These are phyloP conservation scores for Tolypocladium capitatum DNA, from an alignment of 2,329 filamentous ascomycete species.

Conservation along the genomic window DNA sequence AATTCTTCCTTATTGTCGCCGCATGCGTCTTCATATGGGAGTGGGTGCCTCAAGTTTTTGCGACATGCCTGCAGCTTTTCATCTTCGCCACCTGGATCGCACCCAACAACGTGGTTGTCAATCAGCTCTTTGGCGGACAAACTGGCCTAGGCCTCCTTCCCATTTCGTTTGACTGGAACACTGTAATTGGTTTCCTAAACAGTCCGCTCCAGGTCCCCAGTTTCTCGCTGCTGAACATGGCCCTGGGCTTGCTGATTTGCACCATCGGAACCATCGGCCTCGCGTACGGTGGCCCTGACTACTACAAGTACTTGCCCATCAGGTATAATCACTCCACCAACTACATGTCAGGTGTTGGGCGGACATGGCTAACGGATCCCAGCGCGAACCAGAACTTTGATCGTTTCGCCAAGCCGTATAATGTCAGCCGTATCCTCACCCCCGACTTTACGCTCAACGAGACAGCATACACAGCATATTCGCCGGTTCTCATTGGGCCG, in stretches of 20 bases:
- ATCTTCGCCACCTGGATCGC: conserved; percentile 49
- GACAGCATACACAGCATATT: conserved; percentile 44
- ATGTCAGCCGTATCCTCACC: conserved; percentile 41
- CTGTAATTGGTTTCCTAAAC: conserved; percentile 40
- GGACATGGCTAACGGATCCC: conserved; percentile 12
- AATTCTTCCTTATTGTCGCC: conserved; percentile 41
- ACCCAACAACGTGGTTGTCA: conserved; percentile 46
- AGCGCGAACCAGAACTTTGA: conserved; percentile 43
- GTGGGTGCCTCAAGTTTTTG: conserved; percentile 45
- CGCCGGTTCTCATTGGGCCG: conserved; percentile 37
- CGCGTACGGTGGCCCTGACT: conserved; percentile 36
- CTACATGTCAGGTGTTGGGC: background rate
- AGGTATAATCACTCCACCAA: background rate
- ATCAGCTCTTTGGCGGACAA: conserved; percentile 51
- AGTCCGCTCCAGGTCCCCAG: conserved; percentile 47
- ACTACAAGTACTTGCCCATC: conserved; percentile 41
- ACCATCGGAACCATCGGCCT: conserved; percentile 36
- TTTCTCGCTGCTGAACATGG: conserved; percentile 46
- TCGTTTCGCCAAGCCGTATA: conserved; percentile 42
- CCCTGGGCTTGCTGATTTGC: conserved; percentile 38
- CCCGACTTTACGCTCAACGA: conserved; percentile 37
- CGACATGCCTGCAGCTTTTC: conserved; percentile 44
- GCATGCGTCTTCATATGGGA: conserved; percentile 40
- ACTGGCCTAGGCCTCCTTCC: conserved; percentile 49
- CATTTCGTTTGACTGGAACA: conserved; percentile 54